Evolutionary conservation across 768 basidiomycete genomes (phyloP).

Genomic region (Butyriboletus loyo): DNA sequence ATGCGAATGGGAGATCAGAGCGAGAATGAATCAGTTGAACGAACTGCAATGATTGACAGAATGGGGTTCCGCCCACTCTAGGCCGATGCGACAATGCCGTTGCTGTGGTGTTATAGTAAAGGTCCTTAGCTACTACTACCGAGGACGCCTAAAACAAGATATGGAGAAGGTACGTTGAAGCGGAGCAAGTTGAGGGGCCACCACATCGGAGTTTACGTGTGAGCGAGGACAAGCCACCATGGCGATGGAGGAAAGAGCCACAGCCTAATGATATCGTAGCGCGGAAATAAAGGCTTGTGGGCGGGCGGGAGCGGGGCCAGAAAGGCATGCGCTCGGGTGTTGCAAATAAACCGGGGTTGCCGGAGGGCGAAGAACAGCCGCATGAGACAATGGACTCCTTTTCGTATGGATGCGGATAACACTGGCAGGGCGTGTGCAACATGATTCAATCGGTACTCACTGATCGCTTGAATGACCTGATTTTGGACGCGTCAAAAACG

Average conservation of each 20-base stretch:
- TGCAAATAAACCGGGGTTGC: slow-evolving; percentile 25
- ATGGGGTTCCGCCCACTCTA: slow-evolving; percentile 11
- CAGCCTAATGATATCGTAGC: slow-evolving; percentile 10
- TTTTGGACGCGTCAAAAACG: slow-evolving; percentile 25
- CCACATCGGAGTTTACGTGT: slow-evolving; percentile 29
- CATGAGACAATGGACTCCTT: slow-evolving; percentile 25
- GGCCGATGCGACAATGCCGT: slow-evolving; percentile 17
- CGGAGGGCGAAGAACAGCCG: slow-evolving; percentile 20
- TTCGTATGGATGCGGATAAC: slow-evolving; percentile 19
- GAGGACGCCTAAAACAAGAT: slow-evolving; percentile 18
- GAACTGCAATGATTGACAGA: slow-evolving; percentile 17
- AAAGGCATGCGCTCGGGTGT: slow-evolving; percentile 20
- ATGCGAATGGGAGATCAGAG: slow-evolving; percentile 16
- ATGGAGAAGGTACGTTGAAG: slow-evolving; percentile 9
- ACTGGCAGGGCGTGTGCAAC: no score
- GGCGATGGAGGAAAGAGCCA: slow-evolving; percentile 11
- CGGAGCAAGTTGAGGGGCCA: slow-evolving; percentile 9
- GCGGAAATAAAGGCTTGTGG: slow-evolving; percentile 25
- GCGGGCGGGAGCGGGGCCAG: slow-evolving; percentile 19
- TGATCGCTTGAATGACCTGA: slow-evolving; percentile 13
- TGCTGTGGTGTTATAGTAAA: slow-evolving; percentile 9
- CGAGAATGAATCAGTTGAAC: slow-evolving; percentile 14
- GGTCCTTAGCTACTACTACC: slow-evolving; percentile 19
- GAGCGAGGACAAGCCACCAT: slow-evolving; percentile 8
- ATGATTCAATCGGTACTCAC: no score